Evolutionary conservation across 2,329 filamentous ascomycete genomes (phyloP).

Genomic region (Xylaria sp.): DNA sequence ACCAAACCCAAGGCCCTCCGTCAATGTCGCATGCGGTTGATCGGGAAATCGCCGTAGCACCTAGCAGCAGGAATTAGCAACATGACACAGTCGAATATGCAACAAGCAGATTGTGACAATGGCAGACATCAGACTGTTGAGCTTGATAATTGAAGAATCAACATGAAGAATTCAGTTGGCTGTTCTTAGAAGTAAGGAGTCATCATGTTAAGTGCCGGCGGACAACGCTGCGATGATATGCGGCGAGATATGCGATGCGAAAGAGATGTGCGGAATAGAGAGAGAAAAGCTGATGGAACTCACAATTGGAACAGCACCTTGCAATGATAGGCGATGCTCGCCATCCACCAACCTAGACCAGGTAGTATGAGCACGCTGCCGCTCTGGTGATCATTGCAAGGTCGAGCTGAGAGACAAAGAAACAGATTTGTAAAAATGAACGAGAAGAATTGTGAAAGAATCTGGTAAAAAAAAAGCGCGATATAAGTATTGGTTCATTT

Average conservation of each 20-base stretch:
- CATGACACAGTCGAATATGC: background rate
- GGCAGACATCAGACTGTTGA: constrained; percentile 54
- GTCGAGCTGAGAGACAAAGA: background rate
- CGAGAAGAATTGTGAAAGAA: background rate
- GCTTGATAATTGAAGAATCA: constrained; percentile 55
- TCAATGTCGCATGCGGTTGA: background rate
- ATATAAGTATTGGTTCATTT: background rate
- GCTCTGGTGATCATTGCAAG: too few relatives aligned
- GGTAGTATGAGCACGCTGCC: too few relatives aligned
- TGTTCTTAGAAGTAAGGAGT: constrained; percentile 57
- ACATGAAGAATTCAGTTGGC: constrained; percentile 58
- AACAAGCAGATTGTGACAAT: background rate
- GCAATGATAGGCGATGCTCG: too few relatives aligned
- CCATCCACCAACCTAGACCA: too few relatives aligned
- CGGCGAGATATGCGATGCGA: background rate
- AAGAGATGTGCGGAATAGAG: background rate
- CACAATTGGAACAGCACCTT: constrained; percentile 11
- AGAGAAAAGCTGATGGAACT: constrained; percentile 4
- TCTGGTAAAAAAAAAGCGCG: background rate
- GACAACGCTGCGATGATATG: background rate
- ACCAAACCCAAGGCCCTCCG: background rate
- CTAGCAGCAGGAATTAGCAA: constrained; percentile 4
- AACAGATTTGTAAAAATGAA: background rate
- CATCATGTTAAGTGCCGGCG: constrained; percentile 39
- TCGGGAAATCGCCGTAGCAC: background rate